A percentile compares a stretch with the other conserved stretches of the same genome.
Conservation (phyloP, 2,329 filamentous ascomycete genomes). For the Penicillium sp. region DNA sequence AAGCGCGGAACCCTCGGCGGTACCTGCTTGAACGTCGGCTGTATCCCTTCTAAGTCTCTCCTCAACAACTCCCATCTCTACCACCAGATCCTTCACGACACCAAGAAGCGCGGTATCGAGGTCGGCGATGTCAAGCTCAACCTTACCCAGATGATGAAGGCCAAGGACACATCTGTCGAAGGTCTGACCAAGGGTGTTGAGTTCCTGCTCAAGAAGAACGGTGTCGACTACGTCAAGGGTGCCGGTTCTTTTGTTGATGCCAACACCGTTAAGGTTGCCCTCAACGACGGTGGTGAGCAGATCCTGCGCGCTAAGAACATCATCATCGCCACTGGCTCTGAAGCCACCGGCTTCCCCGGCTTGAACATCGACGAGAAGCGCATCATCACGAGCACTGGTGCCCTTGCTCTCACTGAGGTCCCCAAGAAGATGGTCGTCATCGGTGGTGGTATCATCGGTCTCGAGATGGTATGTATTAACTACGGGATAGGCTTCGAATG, state of each 20-base stretch:
- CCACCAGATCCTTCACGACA: conserved; percentile 95
- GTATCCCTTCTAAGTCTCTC: conserved; percentile 98
- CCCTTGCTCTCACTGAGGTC: conserved; percentile 82
- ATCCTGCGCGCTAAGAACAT: conserved; percentile 92
- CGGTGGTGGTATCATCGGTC: conserved; percentile 95
- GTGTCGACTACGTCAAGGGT: conserved; percentile 96
- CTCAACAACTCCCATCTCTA: conserved; percentile 99
- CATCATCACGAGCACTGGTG: conserved; percentile 93
- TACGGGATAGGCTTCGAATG: neutral
- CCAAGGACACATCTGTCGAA: conserved; percentile 86
- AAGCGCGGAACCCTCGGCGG: conserved; percentile 94
- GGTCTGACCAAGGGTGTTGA: conserved; percentile 96
- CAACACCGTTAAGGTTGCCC: conserved; percentile 85
- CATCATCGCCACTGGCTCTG: conserved; percentile 91
- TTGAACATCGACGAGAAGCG: conserved; percentile 96
- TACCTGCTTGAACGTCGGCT: conserved; percentile 98
- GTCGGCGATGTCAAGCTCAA: conserved; percentile 97
- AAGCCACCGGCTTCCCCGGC: conserved; percentile 94
- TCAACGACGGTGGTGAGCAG: conserved; percentile 88
- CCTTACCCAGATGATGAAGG: conserved; percentile 94
- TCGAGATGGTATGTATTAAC: conserved; percentile 75
- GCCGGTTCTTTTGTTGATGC: conserved; percentile 82
- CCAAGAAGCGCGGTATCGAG: conserved; percentile 94
- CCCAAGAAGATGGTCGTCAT: conserved; percentile 97
- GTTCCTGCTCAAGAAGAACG: conserved; percentile 99